Percentiles rank a stretch among this genome's conserved stretches.
Evolutionary conservation across 106 monocot genomes (phyloP).

Genomic region (Dendrobium officinale): DNA sequence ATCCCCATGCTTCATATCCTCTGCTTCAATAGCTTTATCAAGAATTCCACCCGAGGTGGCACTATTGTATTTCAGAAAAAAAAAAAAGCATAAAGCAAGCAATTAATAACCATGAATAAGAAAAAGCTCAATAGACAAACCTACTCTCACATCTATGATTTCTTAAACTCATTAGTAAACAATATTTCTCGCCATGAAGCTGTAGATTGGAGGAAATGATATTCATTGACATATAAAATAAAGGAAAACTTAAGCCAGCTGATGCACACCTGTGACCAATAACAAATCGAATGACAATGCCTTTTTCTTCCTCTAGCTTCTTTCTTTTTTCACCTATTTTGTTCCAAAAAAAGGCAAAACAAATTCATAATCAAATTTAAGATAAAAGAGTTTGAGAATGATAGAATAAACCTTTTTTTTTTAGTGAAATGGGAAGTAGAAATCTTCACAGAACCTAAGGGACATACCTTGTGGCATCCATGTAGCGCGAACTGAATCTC

Average conservation of each 20-base stretch:
- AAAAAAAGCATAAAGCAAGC: neutral
- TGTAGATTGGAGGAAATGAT: neutral
- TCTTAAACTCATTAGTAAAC: neutral
- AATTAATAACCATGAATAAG: neutral
- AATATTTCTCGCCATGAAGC: neutral
- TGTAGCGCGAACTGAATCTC: constrained; percentile 89
- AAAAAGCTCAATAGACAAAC: neutral
- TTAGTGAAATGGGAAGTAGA: neutral
- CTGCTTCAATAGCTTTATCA: constrained; percentile 90
- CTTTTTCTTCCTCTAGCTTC: constrained; percentile 28
- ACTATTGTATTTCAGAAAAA: constrained; percentile 19
- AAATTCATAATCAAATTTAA: neutral
- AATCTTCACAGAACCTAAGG: neutral
- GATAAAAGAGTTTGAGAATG: neutral
- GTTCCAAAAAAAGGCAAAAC: neutral
- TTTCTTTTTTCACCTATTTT: constrained; percentile 43
- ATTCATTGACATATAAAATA: neutral
- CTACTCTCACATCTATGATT: neutral
- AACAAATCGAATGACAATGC: constrained; percentile 29
- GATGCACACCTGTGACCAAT: constrained; percentile 22
- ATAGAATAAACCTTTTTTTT: neutral
- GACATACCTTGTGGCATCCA: constrained; percentile 91
- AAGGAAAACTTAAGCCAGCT: neutral
- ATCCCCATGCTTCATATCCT: constrained; percentile 85
- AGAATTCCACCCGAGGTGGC: constrained; percentile 83